A percentile compares a stretch with the other conserved stretches of the same genome.
These are phyloP conservation scores for Logfia minima DNA, from an alignment of 129 eudicot genomes.

Conservation along the genomic window DNA sequence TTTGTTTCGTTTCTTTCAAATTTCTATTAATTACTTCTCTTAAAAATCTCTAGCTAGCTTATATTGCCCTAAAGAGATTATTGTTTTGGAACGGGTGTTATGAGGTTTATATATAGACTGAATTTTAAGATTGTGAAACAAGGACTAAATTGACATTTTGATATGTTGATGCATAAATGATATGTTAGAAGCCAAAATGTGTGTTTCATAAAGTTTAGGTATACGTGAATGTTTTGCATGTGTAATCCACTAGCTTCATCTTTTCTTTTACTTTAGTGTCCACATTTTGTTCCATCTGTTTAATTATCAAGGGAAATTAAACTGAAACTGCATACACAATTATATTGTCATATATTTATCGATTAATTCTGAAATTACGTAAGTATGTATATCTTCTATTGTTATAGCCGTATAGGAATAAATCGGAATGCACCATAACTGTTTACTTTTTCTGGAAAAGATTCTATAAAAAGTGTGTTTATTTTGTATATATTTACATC, in stretches of 20 bases:
- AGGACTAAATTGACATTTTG: constrained; percentile 28
- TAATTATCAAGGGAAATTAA: too few relatives aligned
- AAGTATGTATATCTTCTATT: too few relatives aligned
- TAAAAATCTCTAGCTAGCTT: constrained; percentile 2
- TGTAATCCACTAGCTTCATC: constrained; percentile 40
- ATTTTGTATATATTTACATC: neutral
- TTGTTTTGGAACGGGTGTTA: constrained; percentile 19
- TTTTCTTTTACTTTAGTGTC: constrained; percentile 37
- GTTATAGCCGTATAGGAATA: too few relatives aligned
- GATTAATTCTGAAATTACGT: neutral
- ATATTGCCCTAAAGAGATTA: constrained; percentile 5
- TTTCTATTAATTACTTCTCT: neutral
- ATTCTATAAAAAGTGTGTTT: neutral
- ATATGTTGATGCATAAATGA: constrained; percentile 19
- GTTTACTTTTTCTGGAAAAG: neutral
- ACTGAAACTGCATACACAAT: neutral
- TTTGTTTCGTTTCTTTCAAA: neutral
- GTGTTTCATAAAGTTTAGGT: constrained; percentile 41
- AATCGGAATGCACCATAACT: neutral
- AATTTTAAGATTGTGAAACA: constrained; percentile 8
- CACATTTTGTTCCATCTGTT: neutral
- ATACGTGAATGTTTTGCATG: constrained; percentile 49
- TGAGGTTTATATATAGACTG: constrained; percentile 24
- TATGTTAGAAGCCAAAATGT: constrained; percentile 33
- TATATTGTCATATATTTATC: neutral